Evolutionary conservation across 768 basidiomycete species (phyloP).

Genomic region (Boletales sp.): DNA sequence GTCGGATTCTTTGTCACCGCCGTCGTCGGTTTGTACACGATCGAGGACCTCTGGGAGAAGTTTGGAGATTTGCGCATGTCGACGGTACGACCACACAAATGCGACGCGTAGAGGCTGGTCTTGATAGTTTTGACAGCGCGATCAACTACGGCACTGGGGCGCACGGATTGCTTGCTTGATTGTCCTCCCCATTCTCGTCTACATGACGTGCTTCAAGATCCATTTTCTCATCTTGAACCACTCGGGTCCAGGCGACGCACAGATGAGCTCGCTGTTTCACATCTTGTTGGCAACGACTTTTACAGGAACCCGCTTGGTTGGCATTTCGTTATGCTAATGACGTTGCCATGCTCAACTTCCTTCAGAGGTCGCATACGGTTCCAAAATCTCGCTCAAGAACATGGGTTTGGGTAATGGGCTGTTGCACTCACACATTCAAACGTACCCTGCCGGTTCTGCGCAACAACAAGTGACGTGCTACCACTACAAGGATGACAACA

Average conservation of each 20-base stretch:
- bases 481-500: conserved; percentile 99
- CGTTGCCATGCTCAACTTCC: not conserved
- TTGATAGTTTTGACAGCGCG: conserved; percentile 48
- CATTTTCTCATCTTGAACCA: conserved; percentile 95
- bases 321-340: conserved; percentile 12
- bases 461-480: conserved; percentile 99
- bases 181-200: conserved; percentile 85
- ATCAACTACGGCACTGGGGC: conserved; percentile 88
- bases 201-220: conserved; percentile 92
- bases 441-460: conserved; percentile 84
- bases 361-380: conserved; percentile 84
- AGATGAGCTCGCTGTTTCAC: conserved; percentile 99
- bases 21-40: conserved; percentile 91
- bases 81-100: conserved; percentile 50
- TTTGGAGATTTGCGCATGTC: conserved; percentile 95
- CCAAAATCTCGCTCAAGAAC: conserved; percentile 90
- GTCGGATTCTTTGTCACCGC: conserved; percentile 94
- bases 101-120: not conserved
- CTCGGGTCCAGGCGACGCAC: conserved; percentile 93
- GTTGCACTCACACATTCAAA: conserved; percentile 95
- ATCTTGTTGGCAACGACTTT: conserved; percentile 93
- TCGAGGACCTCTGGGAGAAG: conserved; percentile 98
- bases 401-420: conserved; percentile 98
- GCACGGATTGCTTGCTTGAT: conserved; percentile 86
- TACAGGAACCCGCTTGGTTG: conserved; percentile 86